These are phyloP conservation scores for Saccharum hybrid DNA, from an alignment of 202 grass and related monocot species.

Conservation along the genomic window DNA sequence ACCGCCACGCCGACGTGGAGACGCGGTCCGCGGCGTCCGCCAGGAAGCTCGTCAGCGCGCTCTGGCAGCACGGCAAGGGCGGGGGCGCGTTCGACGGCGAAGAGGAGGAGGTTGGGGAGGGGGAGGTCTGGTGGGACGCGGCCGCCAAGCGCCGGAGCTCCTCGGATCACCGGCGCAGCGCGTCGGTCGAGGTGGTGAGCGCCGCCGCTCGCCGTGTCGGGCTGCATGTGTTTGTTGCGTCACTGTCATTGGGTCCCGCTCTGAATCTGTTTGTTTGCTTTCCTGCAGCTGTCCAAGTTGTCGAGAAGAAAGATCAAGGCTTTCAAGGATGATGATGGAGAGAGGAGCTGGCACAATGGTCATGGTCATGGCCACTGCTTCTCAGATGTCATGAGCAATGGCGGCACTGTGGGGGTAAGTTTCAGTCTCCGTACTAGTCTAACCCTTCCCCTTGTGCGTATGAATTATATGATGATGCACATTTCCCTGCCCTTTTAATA, in stretches of 20 bases:
- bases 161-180: slow-evolving; percentile 42
- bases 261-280: neutral
- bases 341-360: slow-evolving; percentile 46
- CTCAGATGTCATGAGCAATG: slow-evolving; percentile 46
- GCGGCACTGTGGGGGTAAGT: slow-evolving; percentile 58
- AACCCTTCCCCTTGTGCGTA: too few relatives aligned
- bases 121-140: neutral
- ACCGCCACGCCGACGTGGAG: neutral
- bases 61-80: slow-evolving; percentile 54
- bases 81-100: slow-evolving; percentile 13
- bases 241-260: neutral
- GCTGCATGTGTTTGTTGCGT: neutral
- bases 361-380: slow-evolving; percentile 40
- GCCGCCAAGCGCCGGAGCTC: slow-evolving; percentile 21
- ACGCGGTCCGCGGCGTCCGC: slow-evolving; percentile 54
- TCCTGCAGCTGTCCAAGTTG: slow-evolving; percentile 49
- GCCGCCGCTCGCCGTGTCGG: neutral
- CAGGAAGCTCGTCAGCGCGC: slow-evolving; percentile 67
- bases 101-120: neutral
- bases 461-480: too few relatives aligned
- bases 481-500: too few relatives aligned
- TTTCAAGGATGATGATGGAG: slow-evolving; percentile 40
- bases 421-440: neutral
- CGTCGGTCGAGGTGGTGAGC: slow-evolving; percentile 42
- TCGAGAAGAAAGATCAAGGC: slow-evolving; percentile 54